These are phyloP conservation scores for Boletus fagicola DNA, from an alignment of 768 basidiomycete genomes.

Conservation along the genomic window DNA sequence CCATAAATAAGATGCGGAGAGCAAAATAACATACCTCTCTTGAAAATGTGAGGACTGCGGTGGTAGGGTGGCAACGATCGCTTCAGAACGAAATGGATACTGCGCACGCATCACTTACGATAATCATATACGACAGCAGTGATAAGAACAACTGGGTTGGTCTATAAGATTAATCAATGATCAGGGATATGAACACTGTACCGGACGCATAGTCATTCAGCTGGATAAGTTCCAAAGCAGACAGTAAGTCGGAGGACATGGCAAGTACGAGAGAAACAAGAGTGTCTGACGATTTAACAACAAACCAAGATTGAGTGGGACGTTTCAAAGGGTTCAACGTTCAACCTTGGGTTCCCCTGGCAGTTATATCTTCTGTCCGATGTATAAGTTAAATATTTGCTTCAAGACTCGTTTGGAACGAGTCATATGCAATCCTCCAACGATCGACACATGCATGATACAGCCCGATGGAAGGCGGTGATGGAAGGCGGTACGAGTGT, in stretches of 20 bases:
- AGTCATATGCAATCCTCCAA: too few species aligned
- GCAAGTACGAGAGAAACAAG: neutral
- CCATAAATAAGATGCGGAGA: neutral
- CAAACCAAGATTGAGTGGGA: neutral
- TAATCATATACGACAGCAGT: neutral
- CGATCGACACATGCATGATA: neutral
- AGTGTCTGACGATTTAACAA: too few species aligned
- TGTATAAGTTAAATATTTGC: too few species aligned
- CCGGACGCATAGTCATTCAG: neutral
- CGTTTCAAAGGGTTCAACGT: too few species aligned
- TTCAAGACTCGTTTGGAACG: too few species aligned
- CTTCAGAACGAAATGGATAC: neutral
- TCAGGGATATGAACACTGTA: neutral
- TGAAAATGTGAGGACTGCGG: slow-evolving; percentile 4
- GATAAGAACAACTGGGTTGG: neutral
- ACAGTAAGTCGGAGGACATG: neutral
- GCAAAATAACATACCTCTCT: neutral
- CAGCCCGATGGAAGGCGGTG: neutral
- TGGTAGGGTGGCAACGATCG: neutral
- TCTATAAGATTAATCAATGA: neutral
- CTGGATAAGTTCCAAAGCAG: neutral
- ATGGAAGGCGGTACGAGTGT: neutral
- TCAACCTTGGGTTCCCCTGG: neutral
- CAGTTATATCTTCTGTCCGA: neutral
- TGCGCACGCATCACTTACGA: neutral